Conservation (phyloP, 129 eudicot species). For the Saposhnikovia divaricata region DNA sequence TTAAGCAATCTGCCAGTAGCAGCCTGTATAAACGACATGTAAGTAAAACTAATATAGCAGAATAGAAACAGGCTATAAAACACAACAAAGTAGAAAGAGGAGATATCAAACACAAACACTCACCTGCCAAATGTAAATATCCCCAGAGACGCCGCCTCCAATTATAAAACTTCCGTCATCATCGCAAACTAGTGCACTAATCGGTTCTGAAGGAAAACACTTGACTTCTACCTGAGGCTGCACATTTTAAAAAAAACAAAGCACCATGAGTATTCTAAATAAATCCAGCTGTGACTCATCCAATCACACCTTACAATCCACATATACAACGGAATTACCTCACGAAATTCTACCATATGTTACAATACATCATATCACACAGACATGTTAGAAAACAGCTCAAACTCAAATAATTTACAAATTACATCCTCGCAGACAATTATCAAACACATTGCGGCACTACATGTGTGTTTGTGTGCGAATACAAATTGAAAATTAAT, state of each 20-base stretch:
- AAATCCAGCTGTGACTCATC: not conserved
- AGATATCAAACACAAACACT: not conserved
- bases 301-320: not conserved
- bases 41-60: not conserved
- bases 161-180: conserved; percentile 57
- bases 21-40: conserved; percentile 32
- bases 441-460: not conserved
- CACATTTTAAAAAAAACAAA: conserved; percentile 7
- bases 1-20: conserved; percentile 75
- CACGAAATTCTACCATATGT: not conserved
- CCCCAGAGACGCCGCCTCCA: conserved; percentile 70
- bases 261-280: not conserved
- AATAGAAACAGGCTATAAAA: not conserved
- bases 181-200: conserved; percentile 57
- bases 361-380: not conserved
- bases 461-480: not conserved
- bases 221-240: conserved; percentile 87
- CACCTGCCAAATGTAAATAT: conserved; percentile 86
- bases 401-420: not conserved
- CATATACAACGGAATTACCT: not conserved
- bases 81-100: not conserved
- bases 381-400: not conserved
- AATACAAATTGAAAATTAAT: not conserved
- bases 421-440: not conserved
- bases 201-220: conserved; percentile 81